Conservation (phyloP, 164 flowering plant genomes). For the Buxus sempervirens region DNA sequence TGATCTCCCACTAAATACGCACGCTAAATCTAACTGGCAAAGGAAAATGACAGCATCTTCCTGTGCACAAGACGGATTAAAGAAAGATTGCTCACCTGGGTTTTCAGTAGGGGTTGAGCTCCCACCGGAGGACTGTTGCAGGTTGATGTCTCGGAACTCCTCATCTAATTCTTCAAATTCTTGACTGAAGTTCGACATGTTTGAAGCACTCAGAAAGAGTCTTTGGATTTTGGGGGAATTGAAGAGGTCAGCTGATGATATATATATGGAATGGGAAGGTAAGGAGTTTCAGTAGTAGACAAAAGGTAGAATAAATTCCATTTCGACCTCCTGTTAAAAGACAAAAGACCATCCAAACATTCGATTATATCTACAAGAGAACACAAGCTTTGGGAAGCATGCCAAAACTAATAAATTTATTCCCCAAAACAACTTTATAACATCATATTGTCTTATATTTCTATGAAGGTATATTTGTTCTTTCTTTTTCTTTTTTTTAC, state of each 20-base stretch:
- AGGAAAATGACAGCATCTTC: no score
- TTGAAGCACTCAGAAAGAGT: slow-evolving; percentile 3
- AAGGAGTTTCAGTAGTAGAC: slow-evolving; percentile 18
- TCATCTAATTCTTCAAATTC: slow-evolving; percentile 25
- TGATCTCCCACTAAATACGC: no score
- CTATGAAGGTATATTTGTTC: no score
- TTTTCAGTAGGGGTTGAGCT: slow-evolving; percentile 19
- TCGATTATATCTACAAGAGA: no score
- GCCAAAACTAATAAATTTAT: no score
- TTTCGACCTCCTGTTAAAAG: slow-evolving; percentile 19
- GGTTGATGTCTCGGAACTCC: slow-evolving; percentile 18
- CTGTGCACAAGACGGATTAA: slow-evolving; percentile 35
- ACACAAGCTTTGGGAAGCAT: no score
- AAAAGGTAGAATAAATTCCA: slow-evolving; percentile 29
- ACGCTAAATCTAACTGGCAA: no score
- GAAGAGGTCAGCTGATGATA: slow-evolving; percentile 13
- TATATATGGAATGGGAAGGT: slow-evolving; percentile 14
- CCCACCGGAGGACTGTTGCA: slow-evolving; percentile 25
- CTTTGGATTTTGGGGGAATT: not conserved
- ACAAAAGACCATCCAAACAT: slow-evolving; percentile 13
- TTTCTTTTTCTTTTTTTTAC: no score
- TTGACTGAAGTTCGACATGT: slow-evolving; percentile 25
- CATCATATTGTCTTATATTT: no score
- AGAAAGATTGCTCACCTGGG: slow-evolving; percentile 34
- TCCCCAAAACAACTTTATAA: no score